Evolutionary conservation across 441 rosid genomes (phyloP).

Genomic region (Hypseocharis bilobata): DNA sequence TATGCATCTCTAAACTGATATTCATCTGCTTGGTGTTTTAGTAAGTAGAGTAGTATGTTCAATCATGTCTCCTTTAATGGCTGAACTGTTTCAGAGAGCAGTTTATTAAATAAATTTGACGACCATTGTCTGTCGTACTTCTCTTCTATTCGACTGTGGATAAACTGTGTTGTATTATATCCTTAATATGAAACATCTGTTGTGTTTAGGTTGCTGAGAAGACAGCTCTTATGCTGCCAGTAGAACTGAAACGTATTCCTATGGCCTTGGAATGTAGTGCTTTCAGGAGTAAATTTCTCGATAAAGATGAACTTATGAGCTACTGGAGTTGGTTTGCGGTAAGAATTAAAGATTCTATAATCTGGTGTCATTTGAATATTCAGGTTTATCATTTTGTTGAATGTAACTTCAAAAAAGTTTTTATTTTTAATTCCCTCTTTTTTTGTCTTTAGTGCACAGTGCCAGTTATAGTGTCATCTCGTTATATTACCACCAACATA

Average conservation of each 20-base stretch:
- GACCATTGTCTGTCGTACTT: neutral
- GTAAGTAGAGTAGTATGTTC: neutral
- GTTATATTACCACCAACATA: no score
- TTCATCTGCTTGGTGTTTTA: no score
- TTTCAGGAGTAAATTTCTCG: constrained; percentile 85
- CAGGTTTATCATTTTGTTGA: no score
- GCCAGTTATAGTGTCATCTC: no score
- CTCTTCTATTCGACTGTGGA: neutral
- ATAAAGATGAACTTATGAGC: constrained; percentile 80
- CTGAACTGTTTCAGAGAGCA: neutral
- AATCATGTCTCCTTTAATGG: no score
- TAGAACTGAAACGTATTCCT: constrained; percentile 86
- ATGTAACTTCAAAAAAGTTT: no score
- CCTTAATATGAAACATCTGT: constrained; percentile 11
- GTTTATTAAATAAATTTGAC: no score
- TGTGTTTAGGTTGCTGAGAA: constrained; percentile 78
- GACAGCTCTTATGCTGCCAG: constrained; percentile 74
- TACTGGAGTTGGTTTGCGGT: constrained; percentile 92
- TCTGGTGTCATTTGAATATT: no score
- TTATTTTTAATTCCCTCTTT: no score
- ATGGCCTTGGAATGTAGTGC: constrained; percentile 92
- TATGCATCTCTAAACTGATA: neutral
- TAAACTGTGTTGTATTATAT: neutral
- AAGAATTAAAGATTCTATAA: constrained; percentile 29
- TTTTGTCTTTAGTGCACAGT: no score